Evolutionary conservation across 2,329 filamentous ascomycete species (phyloP), one percentile per base, ranked within the genome.

Genomic region (Mycosphaerella sp.): DNA sequence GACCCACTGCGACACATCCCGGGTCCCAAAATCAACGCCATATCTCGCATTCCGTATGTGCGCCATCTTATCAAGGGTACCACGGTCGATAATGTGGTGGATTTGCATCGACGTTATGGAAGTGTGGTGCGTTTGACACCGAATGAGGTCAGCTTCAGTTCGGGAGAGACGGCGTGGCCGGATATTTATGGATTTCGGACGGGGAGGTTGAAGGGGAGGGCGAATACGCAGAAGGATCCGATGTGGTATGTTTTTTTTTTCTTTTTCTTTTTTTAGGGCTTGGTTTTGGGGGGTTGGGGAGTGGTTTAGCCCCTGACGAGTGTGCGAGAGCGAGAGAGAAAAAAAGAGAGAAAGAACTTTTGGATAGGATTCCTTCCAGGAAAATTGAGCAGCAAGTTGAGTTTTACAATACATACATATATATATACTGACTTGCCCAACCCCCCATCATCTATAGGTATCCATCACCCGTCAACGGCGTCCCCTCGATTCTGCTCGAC

Each of bases 1-100:
- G 70, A 73, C 42, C 74, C 74, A 6, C 65, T 78, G 0, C 62
- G 63, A 17, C 69, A 73, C 36, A 71, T 74, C 12, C 74, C 74
- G 2, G 76, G 76, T 0, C 74, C 75, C 0, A 67, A 69, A 45
- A 45, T 66, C 38, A 64, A 62, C 32, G 62, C 62, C 4, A 6
- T 67, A 6, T 59, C 57, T 11, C 49, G 62, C 6, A 43, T 67
- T 8, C 66, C 65, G 3, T 61, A 62, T 46, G 48, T 62, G 42
- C 54, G 59, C 12, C 58, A 62, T 59, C 46, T 62, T 4, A 21
- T 65, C 7, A 59, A 58, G 39, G 62, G 63, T 2, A 62, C 59
- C 9, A 64, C 63, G 3, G 57, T 59, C 45, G 42, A 62, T 32
- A 59, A 62, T 45, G 54, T 64, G 31, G 78, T 93, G 62, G 40